A percentile compares a stretch with the other conserved stretches of the same genome.
phyloP scores from a whole-genome alignment of 2,329 filamentous ascomycete genomes.

The Penicillium sp. region DNA sequence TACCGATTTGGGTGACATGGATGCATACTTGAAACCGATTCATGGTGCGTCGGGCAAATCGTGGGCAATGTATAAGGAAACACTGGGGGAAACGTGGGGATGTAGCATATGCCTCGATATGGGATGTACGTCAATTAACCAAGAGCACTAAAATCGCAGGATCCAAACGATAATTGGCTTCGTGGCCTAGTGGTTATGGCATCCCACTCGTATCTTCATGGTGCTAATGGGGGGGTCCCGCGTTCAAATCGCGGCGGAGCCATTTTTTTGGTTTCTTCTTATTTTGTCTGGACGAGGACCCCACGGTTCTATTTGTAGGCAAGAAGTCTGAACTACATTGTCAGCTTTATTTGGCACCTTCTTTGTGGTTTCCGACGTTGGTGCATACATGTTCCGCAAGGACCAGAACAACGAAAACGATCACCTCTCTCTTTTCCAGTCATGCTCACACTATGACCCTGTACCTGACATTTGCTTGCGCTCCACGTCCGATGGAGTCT shows the following conservation, averaged over 20 bases:
- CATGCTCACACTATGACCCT: too few relatives aligned
- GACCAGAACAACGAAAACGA: too few relatives aligned
- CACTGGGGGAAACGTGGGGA: slow-evolving; percentile 11
- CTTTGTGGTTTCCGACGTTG: too few relatives aligned
- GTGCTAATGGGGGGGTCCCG: neutral
- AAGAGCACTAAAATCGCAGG: too few relatives aligned
- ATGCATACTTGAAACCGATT: slow-evolving; percentile 33
- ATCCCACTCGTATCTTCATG: neutral
- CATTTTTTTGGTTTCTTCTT: too few relatives aligned
- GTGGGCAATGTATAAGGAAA: slow-evolving; percentile 8
- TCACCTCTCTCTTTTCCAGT: too few relatives aligned
- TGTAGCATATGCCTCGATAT: slow-evolving; percentile 10
- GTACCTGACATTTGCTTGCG: too few relatives aligned
- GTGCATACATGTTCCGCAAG: too few relatives aligned
- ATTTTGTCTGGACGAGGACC: too few relatives aligned
- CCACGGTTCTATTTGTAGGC: too few relatives aligned
- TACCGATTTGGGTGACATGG: neutral
- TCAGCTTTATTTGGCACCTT: too few relatives aligned
- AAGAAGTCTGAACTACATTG: too few relatives aligned
- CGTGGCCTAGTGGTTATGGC: neutral
- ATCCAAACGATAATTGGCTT: neutral
- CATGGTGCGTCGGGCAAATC: slow-evolving; percentile 19
- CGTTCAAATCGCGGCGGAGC: neutral
- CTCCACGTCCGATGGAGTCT: neutral
- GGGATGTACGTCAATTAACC: rapidly evolving